Percentiles rank a stretch among this genome's conserved stretches.
Evolutionary conservation across 1,284 basidiomycete genomes (phyloP).

Genomic region (Sanguinoderma infundibulare): DNA sequence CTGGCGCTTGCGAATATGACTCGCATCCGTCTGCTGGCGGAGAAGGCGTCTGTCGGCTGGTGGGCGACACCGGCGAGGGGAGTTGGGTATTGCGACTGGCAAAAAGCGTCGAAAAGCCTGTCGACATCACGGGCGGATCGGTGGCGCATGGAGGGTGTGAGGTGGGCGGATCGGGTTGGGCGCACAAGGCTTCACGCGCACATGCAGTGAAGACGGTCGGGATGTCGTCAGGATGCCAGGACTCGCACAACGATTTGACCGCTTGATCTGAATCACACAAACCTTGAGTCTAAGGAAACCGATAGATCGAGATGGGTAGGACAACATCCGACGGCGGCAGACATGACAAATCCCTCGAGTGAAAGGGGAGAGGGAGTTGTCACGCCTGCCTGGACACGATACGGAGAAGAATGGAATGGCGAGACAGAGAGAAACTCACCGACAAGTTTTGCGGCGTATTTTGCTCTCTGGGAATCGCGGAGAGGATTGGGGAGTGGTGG

Average conservation of each 20-base stretch:
- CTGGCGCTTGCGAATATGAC: constrained; percentile 25
- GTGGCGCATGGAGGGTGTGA: constrained; percentile 19
- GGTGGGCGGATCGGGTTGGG: constrained; percentile 22
- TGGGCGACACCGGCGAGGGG: constrained; percentile 50
- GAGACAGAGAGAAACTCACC: constrained; percentile 53
- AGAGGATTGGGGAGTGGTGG: constrained; percentile 39
- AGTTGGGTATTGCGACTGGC: constrained; percentile 46
- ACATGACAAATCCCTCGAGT: constrained; percentile 10
- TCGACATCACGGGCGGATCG: constrained; percentile 11
- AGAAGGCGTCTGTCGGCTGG: constrained; percentile 40
- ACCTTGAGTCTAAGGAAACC: constrained; percentile 14
- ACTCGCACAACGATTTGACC: constrained; percentile 71
- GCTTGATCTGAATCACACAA: constrained; percentile 63
- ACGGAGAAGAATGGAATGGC: constrained; percentile 11
- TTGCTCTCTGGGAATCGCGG: constrained; percentile 60
- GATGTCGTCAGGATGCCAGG: constrained; percentile 76
- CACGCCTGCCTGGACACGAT: constrained; percentile 7
- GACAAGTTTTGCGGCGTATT: constrained; percentile 67
- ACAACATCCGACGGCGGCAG: constrained; percentile 10
- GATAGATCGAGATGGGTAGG: constrained; percentile 8
- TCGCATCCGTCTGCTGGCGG: constrained; percentile 23
- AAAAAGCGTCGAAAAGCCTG: constrained; percentile 29
- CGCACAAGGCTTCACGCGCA: constrained; percentile 20
- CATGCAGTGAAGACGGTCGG: constrained; percentile 54
- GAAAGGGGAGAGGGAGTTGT: neutral